Base-by-base conservation (phyloP, 768 basidiomycete species). In the Suillus fuscotomentosus region DNA sequence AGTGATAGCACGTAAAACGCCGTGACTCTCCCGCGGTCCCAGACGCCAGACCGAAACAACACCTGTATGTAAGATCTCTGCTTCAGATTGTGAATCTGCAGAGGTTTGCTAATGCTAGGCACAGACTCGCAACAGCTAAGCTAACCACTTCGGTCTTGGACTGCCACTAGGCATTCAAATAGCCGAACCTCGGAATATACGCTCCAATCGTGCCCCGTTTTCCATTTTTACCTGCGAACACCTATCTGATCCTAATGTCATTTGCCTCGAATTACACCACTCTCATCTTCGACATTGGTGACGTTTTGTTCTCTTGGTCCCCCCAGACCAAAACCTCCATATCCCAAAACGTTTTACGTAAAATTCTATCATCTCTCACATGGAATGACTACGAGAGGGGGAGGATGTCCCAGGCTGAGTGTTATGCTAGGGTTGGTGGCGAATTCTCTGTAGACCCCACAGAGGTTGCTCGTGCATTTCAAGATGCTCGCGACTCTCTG, bases 371-470 rank as follows among this genome's bases (percentile, higher is more conserved):
- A 57, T 80, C 79, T 6, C 73, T 78, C 17, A 83, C 78, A 6
- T 86, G 85, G 85, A 81, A 77, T 64, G 82, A 83, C 57, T 86
- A 86, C 66, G 86, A 86, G 70, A 73, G 81, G 22, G 83, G 83
- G 0, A 78, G 72, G 17, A 70, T 85, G 5, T 70, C 76, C 1
- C 79, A 85, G 63, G 74, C 76, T 3, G 80, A 80, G 22, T 83
- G 80, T 69, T 86, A 84, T 65, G 66, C 68, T 13, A 70, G 70
- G 43, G 72, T 84, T 15, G 80, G 78, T 3, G 36, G 67, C 24
- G 81, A 83, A 61, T 83, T 83, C 60, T 67, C 68, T 47, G 63
- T 83, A 4, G 66, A 76, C 7, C 72, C 78, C 0, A 66, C 68
- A 3, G 83, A 84, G 57, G 73, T 88, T 24, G 76, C 73, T 7